Percentiles rank a stretch among this genome's conserved stretches.
Evolutionary conservation across 176 grass and related monocot genomes (phyloP).

Genomic region (Carex kokanica): DNA sequence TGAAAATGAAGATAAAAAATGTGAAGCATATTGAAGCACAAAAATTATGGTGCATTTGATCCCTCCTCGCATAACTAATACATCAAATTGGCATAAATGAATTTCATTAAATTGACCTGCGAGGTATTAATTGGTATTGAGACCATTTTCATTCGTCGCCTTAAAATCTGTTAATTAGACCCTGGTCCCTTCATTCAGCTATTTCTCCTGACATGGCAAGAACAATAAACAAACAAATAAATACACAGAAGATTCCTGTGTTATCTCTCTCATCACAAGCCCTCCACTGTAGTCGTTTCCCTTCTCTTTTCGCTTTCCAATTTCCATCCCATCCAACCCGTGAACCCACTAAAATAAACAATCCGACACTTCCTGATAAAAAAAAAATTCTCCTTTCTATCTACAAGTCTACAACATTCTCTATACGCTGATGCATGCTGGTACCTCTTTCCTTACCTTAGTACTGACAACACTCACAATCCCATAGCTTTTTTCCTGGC

Average conservation of each 20-base stretch:
- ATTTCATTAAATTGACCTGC: too few relatives aligned
- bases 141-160: neutral
- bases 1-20: too few relatives aligned
- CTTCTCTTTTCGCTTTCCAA: neutral
- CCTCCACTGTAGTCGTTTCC: neutral
- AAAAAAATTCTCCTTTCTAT: conserved; percentile 1
- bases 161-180: neutral
- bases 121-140: neutral
- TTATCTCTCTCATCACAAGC: conserved; percentile 8
- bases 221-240: neutral
- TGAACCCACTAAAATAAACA: conserved; percentile 14
- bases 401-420: neutral
- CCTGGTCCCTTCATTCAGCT: neutral
- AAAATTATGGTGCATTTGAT: too few relatives aligned
- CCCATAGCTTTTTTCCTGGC: conserved; percentile 25
- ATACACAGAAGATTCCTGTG: conserved; percentile 11
- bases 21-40: too few relatives aligned
- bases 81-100: neutral
- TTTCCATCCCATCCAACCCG: neutral
- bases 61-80: too few relatives aligned
- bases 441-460: neutral
- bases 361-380: neutral
- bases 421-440: neutral
- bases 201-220: neutral
- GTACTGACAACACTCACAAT: conserved; percentile 16